Conservation (phyloP, 2,329 filamentous ascomycete species). For the Gliomastix tumulicola region DNA sequence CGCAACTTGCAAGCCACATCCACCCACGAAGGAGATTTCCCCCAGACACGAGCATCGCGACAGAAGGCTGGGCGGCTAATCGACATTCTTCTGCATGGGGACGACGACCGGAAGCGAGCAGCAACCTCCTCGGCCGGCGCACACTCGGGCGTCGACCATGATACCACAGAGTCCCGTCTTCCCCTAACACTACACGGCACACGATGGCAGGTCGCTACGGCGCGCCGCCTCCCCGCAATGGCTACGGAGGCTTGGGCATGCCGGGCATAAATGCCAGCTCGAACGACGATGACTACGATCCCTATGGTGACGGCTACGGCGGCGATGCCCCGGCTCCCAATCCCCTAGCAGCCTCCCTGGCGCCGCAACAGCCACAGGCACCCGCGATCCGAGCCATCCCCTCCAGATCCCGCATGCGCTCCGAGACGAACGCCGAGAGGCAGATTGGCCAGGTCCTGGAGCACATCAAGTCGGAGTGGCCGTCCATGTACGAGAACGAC, state of each 20-base stretch:
- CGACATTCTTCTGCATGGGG: too few species aligned
- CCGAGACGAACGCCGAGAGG: conserved; percentile 42
- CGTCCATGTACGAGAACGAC: conserved; percentile 80
- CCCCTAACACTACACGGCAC: too few species aligned
- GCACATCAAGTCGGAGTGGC: conserved; percentile 84
- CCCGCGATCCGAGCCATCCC: conserved; percentile 20
- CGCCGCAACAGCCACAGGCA: conserved; percentile 11
- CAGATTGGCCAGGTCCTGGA: conserved; percentile 63
- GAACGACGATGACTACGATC: conserved; percentile 41
- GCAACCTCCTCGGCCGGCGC: too few species aligned
- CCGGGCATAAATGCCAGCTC: conserved; percentile 6
- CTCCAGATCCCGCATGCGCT: conserved; percentile 25
- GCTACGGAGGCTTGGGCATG: conserved; percentile 21
- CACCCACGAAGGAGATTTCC: too few species aligned
- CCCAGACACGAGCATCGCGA: too few species aligned
- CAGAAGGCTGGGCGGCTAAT: too few species aligned
- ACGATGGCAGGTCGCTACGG: conserved; percentile 47
- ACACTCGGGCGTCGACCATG: too few species aligned
- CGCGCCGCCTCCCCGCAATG: conserved; percentile 26
- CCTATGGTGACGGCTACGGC: conserved; percentile 35
- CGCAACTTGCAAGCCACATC: too few species aligned
- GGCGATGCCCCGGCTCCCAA: conserved; percentile 1
- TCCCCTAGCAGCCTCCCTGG: background rate
- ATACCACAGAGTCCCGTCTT: too few species aligned
- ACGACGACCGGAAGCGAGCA: too few species aligned